A percentile compares a stretch with the other conserved stretches of the same genome.
Evolutionary conservation across 371 early-diverging fungal genomes (phyloP).

Genomic region (Rhizopus sp.): DNA sequence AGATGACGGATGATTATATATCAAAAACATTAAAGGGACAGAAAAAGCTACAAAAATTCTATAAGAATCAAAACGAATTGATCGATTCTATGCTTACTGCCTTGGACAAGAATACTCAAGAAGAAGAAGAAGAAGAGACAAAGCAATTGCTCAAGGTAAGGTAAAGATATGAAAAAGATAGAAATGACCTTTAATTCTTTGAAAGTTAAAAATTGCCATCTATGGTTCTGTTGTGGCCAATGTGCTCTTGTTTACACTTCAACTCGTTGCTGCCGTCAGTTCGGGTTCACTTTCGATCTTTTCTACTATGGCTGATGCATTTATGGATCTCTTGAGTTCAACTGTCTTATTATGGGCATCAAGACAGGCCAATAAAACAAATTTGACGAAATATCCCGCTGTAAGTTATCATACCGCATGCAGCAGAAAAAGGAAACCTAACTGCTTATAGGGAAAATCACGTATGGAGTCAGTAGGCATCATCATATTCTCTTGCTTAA

Average conservation of each 20-base stretch:
- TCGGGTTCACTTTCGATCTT: slow-evolving; percentile 88
- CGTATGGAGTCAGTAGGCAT: slow-evolving; percentile 92
- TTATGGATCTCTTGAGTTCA: slow-evolving; percentile 86
- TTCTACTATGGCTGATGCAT: slow-evolving; percentile 92
- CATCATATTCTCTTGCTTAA: slow-evolving; percentile 90
- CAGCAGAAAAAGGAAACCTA: background rate
- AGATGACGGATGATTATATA: slow-evolving; percentile 32
- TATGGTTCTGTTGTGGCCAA: slow-evolving; percentile 85
- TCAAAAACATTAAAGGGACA: slow-evolving; percentile 4
- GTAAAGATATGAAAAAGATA: background rate
- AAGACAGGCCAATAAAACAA: slow-evolving; percentile 60
- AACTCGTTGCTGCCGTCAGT: slow-evolving; percentile 80
- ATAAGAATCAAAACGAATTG: slow-evolving; percentile 80
- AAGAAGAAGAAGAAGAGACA: slow-evolving; percentile 48
- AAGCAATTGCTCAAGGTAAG: slow-evolving; percentile 56
- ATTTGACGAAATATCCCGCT: slow-evolving; percentile 78
- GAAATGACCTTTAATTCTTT: background rate
- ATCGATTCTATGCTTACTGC: slow-evolving; percentile 77
- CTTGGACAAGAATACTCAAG: slow-evolving; percentile 29
- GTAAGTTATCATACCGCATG: slow-evolving; percentile 28
- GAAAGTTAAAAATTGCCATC: slow-evolving; percentile 79
- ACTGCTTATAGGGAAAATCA: slow-evolving; percentile 70
- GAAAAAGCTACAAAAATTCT: slow-evolving; percentile 62
- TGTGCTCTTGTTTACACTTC: slow-evolving; percentile 75
- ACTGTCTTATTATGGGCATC: slow-evolving; percentile 70